Evolutionary conservation across 2,329 filamentous ascomycete species (phyloP).

Genomic region (Ilyonectria robusta): DNA sequence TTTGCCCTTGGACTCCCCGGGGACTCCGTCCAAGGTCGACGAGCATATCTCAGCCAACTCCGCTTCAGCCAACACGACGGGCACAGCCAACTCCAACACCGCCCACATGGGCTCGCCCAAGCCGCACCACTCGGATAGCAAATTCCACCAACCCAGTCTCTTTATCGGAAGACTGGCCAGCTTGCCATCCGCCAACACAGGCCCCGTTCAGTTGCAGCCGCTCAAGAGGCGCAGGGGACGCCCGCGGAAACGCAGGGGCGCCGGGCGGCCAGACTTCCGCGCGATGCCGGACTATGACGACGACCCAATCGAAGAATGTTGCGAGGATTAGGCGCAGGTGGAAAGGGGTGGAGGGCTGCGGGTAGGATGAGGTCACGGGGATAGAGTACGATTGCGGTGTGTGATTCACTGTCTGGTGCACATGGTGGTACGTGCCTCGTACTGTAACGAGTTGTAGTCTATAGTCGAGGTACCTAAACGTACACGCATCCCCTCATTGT

Average conservation of each 20-base stretch:
- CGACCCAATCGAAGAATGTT: slow-evolving; percentile 52
- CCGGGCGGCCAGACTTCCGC: slow-evolving; percentile 52
- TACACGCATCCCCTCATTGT: slow-evolving; percentile 18
- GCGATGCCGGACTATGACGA: slow-evolving; percentile 50
- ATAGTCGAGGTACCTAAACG: slow-evolving; percentile 17
- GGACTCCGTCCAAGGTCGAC: slow-evolving; percentile 3
- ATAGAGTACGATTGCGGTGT: slow-evolving; percentile 22
- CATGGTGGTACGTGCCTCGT: background rate
- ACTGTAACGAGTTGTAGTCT: slow-evolving; percentile 17
- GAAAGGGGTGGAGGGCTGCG: slow-evolving; percentile 11
- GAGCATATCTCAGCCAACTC: slow-evolving; percentile 18
- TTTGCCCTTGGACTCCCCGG: slow-evolving; percentile 7
- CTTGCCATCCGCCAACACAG: slow-evolving; percentile 12
- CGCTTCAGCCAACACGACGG: slow-evolving; percentile 19
- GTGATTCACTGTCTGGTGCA: background rate
- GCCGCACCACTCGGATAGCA: slow-evolving; percentile 39
- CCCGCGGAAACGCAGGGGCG: slow-evolving; percentile 38
- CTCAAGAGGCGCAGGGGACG: slow-evolving; percentile 33
- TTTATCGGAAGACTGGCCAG: slow-evolving; percentile 51
- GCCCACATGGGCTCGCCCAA: slow-evolving; percentile 36
- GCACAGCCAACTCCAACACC: slow-evolving; percentile 29
- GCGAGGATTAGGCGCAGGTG: slow-evolving; percentile 20
- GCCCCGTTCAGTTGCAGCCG: slow-evolving; percentile 14
- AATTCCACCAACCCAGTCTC: slow-evolving; percentile 50
- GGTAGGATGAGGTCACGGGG: slow-evolving; percentile 20